Evolutionary conservation across 1,284 basidiomycete genomes (phyloP), one percentile per base, ranked within the genome.

Genomic region (Vanrija sp.): DNA sequence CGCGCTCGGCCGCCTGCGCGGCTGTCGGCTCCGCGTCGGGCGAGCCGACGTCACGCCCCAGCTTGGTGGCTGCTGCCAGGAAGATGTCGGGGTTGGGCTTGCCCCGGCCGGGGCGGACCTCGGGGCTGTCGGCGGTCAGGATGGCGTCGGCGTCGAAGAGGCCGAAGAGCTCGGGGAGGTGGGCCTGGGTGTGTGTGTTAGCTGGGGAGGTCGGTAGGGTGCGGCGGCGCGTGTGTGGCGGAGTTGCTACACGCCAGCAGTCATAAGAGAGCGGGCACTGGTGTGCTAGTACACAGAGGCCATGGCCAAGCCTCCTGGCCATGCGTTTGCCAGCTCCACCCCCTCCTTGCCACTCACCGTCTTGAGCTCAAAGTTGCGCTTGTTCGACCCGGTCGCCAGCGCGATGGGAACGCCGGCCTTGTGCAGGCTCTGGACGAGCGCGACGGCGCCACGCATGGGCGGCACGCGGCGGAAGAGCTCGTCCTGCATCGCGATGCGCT

Each of bases 81-180:
- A 74, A 78, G 56, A 78, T 74, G 61, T 75, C 74, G 9, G 76
- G 76, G 29, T 62, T 51, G 6, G 77, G 74, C 60, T 78, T 77
- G 6, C 74, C 74, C 18, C 72, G 61, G 25, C 72, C 73, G 14
- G 71, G 71, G n/a, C 64, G 63, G 16, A 77, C 65, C 25, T 72
- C 65, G 9, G 68, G 67, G 4, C 72, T 71, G 54, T 76, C 72
- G 43, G 71, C 72, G 0, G 75, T 78, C 34, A 78, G 56, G 51
- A 78, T 72, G 16, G 55, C 60, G 2, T 67, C 56, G 0, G 66
- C 57, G 23, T 72, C 72, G 65, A 78, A 78, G 38, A 67, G 65
- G 16, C 57, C 56, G 59, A 78, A 78, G 18, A 78, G 61, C 28
- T 78, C 65, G 5, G 73, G 72, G 9, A 78, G 65, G 60, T 78